These are phyloP conservation scores for Exophiala viscosa DNA, from an alignment of 2,329 filamentous ascomycete genomes.

Conservation along the genomic window DNA sequence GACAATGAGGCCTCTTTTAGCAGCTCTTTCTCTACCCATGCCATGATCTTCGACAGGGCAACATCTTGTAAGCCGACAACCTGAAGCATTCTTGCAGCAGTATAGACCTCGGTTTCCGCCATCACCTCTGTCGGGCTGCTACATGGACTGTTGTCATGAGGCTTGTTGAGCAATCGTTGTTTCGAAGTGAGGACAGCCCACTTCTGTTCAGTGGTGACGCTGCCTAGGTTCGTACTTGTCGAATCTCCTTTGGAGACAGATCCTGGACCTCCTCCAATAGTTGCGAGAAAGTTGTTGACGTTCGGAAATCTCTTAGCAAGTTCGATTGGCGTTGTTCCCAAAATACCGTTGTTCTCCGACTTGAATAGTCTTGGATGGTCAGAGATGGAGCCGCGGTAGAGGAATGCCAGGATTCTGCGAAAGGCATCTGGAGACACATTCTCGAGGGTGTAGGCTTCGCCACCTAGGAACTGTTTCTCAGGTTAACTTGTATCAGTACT, in stretches of 20 bases:
- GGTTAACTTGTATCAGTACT: too few species aligned
- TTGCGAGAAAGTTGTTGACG: constrained; percentile 5
- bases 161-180: constrained; percentile 2
- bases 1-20: constrained; percentile 1
- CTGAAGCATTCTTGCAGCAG: constrained; percentile 5
- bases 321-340: not conserved
- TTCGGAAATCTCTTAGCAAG: not conserved
- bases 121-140: constrained; percentile 1
- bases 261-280: not conserved
- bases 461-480: constrained; percentile 5
- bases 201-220: constrained; percentile 7
- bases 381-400: constrained; percentile 7
- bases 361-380: not conserved
- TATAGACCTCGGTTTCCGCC: constrained; percentile 5
- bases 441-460: constrained; percentile 2
- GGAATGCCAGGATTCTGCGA: constrained; percentile 9
- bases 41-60: constrained; percentile 2
- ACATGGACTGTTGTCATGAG: constrained; percentile 4
- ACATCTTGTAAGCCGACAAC: constrained; percentile 2
- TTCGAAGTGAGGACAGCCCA: constrained; percentile 5
- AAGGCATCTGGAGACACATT: constrained; percentile 6
- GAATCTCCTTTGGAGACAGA: not conserved
- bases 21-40: constrained; percentile 10
- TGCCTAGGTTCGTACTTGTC: not conserved
- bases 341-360: not conserved